Percentiles rank a stretch among this genome's conserved stretches.
phyloP scores from a whole-genome alignment of 2,329 filamentous ascomycete genomes.

The Venturia pyrina region DNA sequence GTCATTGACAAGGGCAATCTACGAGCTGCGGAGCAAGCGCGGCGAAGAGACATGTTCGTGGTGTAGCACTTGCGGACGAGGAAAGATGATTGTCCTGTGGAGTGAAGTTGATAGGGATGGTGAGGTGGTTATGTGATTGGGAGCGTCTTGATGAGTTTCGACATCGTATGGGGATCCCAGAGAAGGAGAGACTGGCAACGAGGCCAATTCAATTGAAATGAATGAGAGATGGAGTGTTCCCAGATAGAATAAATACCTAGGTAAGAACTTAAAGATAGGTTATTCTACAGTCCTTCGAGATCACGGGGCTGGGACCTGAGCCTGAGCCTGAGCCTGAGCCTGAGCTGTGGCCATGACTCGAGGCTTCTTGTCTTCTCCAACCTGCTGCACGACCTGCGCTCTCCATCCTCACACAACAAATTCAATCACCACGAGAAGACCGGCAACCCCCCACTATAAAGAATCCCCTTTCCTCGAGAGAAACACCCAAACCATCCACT shows the following conservation, averaged over 20 bases:
- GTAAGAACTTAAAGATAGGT: neutral
- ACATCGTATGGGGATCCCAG: neutral
- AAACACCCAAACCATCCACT: neutral
- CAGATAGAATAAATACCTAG: neutral
- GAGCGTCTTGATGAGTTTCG: neutral
- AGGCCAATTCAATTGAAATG: neutral
- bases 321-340: too few relatives aligned
- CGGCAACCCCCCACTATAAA: neutral
- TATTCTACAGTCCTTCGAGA: neutral
- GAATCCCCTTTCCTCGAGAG: neutral
- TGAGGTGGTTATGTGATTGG: neutral
- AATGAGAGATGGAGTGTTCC: neutral
- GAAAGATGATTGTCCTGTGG: too few relatives aligned
- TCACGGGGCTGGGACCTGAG: neutral
- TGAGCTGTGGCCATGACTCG: neutral
- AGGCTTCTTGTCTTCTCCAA: neutral
- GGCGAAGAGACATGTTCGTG: neutral
- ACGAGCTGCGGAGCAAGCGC: neutral
- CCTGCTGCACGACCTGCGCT: neutral
- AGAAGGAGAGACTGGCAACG: neutral
- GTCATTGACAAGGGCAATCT: neutral
- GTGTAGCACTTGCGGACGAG: neutral
- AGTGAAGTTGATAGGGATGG: neutral
- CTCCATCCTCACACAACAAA: neutral
- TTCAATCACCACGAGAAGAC: neutral